Base-by-base conservation (phyloP, 1,284 basidiomycete genomes). In the Ustilago nuda region DNA sequence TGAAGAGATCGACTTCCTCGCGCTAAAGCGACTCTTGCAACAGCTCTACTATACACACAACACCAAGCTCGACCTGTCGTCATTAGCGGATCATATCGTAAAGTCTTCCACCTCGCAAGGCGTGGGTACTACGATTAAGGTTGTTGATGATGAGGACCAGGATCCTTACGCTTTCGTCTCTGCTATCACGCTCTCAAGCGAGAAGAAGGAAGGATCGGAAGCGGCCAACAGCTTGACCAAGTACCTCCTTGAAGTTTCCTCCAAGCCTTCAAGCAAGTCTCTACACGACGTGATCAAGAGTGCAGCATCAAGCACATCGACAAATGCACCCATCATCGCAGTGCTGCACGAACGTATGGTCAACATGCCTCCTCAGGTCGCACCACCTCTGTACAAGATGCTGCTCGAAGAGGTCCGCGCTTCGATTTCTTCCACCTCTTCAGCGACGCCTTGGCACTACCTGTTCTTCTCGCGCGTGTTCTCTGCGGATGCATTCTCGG, bases 41-140 rank as follows among this genome's bases (percentile, higher is more conserved):
- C 84, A 85, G 70, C 80, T 84, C 30, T 84, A 81, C 66, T 82
- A 83, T 61, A 84, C 84, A n/a, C 81, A 84, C 71, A 72, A 82
- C 27, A 72, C 76, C 46, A 72, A 79, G 35, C 56, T 85, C 35
- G 72, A 84, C 50, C 62, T 85, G 6, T 65, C 67, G 8, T 53
- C 65, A 0, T 50, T 84, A 41, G 79, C 81, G 7, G 79, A 83
- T 37, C 61, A 74, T 33, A 50, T 81, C 3, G 70, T 83, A 53
- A 59, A 74, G 46, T 66, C 67, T 0, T 78, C 74, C 8, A 66
- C 68, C 5, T 46, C 48, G 3, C 51, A 71, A 39, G 78, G 80
- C 11, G 55, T 84, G 8, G 84, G 84, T 15, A 83, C 82, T 17
- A 73, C 82, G 13, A 76, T 85, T 63, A 85, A 85, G 67, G 76